A percentile compares a stretch with the other conserved stretches of the same genome.
Conservation (phyloP, 2,329 filamentous ascomycete species). For the Claviceps pusilla region DNA sequence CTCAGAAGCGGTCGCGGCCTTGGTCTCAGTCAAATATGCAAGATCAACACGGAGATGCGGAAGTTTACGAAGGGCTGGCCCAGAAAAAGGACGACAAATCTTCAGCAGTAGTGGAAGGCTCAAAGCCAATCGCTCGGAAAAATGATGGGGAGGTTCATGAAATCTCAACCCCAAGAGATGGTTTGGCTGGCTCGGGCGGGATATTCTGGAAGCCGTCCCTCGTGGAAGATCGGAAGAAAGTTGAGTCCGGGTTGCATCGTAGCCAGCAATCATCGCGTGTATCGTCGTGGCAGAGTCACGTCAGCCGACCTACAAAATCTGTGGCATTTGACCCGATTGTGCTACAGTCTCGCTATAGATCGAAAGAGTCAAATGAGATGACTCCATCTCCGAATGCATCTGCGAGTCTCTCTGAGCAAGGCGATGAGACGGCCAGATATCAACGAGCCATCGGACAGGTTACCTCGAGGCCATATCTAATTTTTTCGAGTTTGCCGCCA, state of each 20-base stretch:
- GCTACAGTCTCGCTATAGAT: neutral
- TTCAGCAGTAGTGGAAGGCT: neutral
- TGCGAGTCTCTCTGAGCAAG: constrained; percentile 1
- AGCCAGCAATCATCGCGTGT: neutral
- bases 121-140: neutral
- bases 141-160: neutral
- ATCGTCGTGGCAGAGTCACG: constrained; percentile 30
- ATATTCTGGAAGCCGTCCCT: neutral
- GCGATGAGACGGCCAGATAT: constrained; percentile 1
- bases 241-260: neutral
- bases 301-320: constrained; percentile 7
- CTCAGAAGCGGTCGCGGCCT: neutral
- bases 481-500: constrained; percentile 17
- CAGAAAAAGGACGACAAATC: neutral
- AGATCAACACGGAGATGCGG: neutral
- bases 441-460: constrained; percentile 1
- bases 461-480: constrained; percentile 4
- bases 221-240: neutral
- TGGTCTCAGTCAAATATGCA: constrained; percentile 1
- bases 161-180: neutral
- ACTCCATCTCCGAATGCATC: neutral
- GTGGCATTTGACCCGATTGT: neutral
- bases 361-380: neutral
- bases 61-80: neutral
- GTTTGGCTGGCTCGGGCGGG: neutral